Evolutionary conservation across 257 asterid species (phyloP).

Genomic region (Fraxinus excelsior): DNA sequence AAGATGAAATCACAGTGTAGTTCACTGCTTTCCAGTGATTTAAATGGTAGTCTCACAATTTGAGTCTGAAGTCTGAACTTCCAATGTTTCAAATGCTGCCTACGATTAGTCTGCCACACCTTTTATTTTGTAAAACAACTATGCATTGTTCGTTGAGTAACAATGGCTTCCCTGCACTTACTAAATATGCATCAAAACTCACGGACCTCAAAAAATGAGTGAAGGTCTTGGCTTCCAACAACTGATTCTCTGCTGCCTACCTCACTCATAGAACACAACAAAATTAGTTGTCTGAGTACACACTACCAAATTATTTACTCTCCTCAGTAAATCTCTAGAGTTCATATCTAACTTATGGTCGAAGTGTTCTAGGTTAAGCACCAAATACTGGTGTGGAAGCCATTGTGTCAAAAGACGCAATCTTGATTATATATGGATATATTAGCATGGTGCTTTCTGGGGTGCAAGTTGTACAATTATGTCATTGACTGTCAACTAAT

Average conservation of each 20-base stretch:
- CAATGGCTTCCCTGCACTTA: not conserved
- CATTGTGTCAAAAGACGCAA: not conserved
- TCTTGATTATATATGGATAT: not conserved
- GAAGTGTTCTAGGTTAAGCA: not conserved
- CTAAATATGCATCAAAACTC: not conserved
- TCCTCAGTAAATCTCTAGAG: not conserved
- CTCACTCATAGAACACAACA: not conserved
- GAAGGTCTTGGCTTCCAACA: not conserved
- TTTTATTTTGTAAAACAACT: not conserved
- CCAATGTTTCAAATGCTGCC: not conserved
- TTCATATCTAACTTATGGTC: not conserved
- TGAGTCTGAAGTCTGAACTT: constrained; percentile 4
- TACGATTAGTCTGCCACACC: not conserved
- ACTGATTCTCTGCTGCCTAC: not conserved
- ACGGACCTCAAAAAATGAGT: not conserved
- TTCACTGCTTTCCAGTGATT: not conserved
- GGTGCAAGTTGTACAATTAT: not conserved
- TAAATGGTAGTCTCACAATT: not conserved
- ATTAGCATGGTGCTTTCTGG: not conserved
- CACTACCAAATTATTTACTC: not conserved
- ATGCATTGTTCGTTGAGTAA: not conserved
- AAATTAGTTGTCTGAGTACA: not conserved
- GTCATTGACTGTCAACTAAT: not conserved
- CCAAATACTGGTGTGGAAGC: not conserved
- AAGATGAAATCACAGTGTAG: not conserved